Percentiles rank a stretch among this genome's conserved stretches.
These are phyloP conservation scores for Vitis rotundifolia DNA, from an alignment of 164 flowering plant species.

Conservation along the genomic window DNA sequence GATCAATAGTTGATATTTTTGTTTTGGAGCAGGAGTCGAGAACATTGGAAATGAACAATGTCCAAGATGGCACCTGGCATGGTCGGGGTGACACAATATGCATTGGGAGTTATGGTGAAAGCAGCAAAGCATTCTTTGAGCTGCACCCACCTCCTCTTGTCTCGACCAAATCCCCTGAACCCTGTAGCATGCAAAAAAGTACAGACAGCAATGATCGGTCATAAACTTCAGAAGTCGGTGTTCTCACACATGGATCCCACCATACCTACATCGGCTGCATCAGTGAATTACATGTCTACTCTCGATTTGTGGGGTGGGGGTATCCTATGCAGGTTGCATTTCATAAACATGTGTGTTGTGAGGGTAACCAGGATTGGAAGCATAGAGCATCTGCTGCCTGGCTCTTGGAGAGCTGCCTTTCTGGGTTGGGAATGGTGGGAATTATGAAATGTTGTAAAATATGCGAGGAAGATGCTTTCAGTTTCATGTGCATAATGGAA, in stretches of 20 bases:
- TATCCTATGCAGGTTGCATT: not conserved
- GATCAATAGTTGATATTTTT: slow-evolving; percentile 4
- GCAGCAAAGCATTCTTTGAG: slow-evolving; percentile 48
- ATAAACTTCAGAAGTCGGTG: slow-evolving; percentile 25
- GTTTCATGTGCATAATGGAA: not conserved
- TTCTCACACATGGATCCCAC: slow-evolving; percentile 25
- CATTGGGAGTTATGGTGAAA: slow-evolving; percentile 57
- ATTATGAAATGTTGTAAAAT: not conserved
- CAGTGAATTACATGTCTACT: not conserved
- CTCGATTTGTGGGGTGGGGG: not conserved
- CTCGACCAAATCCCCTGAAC: slow-evolving; percentile 42
- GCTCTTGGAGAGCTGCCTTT: not conserved
- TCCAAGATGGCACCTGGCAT: slow-evolving; percentile 87
- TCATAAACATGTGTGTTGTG: not conserved
- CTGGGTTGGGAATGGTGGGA: no score
- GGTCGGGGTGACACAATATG: slow-evolving; percentile 94
- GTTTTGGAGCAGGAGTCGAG: slow-evolving; percentile 67
- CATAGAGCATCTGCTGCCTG: not conserved
- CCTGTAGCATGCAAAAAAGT: slow-evolving; percentile 31
- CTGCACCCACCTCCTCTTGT: slow-evolving; percentile 48
- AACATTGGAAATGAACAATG: slow-evolving; percentile 94
- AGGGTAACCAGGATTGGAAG: not conserved
- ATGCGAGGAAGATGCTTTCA: not conserved
- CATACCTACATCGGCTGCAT: not conserved
- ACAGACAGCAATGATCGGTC: slow-evolving; percentile 15